A percentile compares a stretch with the other conserved stretches of the same genome.
phyloP scores from a whole-genome alignment of 2,329 filamentous ascomycete genomes.

The Macrophomina tecta region DNA sequence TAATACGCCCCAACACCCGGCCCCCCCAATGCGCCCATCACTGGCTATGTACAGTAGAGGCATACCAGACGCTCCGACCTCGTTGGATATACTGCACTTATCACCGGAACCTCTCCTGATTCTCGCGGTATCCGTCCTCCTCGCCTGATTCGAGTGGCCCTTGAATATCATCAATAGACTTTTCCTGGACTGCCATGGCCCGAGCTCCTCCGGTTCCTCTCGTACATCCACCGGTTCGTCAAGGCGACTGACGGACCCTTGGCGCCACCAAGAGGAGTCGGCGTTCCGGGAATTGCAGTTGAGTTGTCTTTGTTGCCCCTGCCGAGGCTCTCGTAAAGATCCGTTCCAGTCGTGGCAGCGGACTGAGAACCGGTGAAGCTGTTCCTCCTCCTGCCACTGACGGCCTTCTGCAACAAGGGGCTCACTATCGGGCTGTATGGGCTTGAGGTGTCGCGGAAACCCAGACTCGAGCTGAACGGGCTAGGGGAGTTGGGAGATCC shows the following conservation, averaged over 20 bases:
- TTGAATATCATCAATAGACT: conserved; percentile 1
- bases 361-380: conserved; percentile 7
- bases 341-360: not conserved
- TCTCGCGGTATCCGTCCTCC: not conserved
- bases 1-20: not conserved
- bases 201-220: conserved; percentile 68
- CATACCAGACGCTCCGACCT: not conserved
- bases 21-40: conserved; percentile 14
- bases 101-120: not conserved
- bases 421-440: conserved; percentile 20
- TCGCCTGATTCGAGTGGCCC: not conserved
- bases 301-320: conserved; percentile 45
- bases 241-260: conserved; percentile 73
- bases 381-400: conserved; percentile 61
- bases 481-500: conserved; percentile 51
- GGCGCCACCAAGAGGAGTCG: conserved; percentile 64
- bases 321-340: conserved; percentile 52
- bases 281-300: conserved; percentile 61
- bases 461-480: conserved; percentile 40
- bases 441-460: conserved; percentile 41
- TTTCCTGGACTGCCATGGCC: conserved; percentile 17
- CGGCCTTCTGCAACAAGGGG: conserved; percentile 71
- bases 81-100: conserved; percentile 12
- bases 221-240: conserved; percentile 95
- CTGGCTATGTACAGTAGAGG: conserved; percentile 13